Evolutionary conservation across 345 rosid species (phyloP), one percentile per base, ranked within the genome.

Genomic region (Cochlearia excelsa): DNA sequence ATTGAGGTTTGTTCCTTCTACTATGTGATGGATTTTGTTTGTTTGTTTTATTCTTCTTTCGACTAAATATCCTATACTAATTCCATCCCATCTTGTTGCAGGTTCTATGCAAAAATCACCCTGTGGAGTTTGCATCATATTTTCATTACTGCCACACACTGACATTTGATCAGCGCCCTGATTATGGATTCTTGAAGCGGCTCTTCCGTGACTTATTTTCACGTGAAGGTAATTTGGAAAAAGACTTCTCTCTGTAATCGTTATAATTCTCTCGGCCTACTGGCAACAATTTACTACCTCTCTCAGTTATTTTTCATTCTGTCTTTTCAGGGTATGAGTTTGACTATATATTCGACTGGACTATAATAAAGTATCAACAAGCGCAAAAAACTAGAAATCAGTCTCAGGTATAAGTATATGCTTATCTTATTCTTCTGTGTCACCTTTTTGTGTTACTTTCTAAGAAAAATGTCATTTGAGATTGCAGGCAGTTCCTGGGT

Each of bases 301-400:
- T n/a, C 45, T 65, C 29, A n/a, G 8, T 42, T 34, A 47, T 7
- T 5, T 33, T 35, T 35, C 23, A 16, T 58, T 65, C 54, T 43
- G 23, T 61, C 55, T 63, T 9, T 47, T 58, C 79, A 93, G 99
- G 95, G 50, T 87, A 80, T 75, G 86, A 83, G 54, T 78, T 85
- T 60, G 95, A 93, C 76, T 82, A 76, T 69, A 76, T 87, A 38
- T 93, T 85, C 82, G 99, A 93, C 75, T 93, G 99, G 99, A 87
- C 97, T 10, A 82, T 89, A 61, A 81, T 89, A 40, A 89, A 93
- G 87, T 81, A 87, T 76, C 94, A 89, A 75, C 84, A 85, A 71
- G 73, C 93, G 9, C 88, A 83, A 64, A 90, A 80, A 74, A 60
- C 52, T 63, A 82, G 77, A 82, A 69, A 77, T 73, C 96, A 82